Conservation (phyloP, 495 filamentous ascomycete genomes). For the Beverwykella pulmonaria region DNA sequence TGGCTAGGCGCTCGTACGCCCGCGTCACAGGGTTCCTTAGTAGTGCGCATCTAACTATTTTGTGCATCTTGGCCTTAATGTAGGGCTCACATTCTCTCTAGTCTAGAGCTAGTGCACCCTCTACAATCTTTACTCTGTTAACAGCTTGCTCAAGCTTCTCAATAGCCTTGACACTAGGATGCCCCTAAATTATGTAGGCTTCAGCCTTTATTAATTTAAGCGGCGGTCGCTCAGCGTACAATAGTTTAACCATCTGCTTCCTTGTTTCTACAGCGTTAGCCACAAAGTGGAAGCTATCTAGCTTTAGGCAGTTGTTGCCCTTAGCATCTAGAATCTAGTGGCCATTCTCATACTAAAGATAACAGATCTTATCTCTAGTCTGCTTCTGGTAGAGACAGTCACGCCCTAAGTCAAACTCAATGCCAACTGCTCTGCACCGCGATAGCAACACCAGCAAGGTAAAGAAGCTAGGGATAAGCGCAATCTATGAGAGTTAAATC, state of each 20-base stretch:
- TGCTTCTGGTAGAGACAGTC: too few relatives aligned
- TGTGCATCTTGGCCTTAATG: conserved; percentile 3
- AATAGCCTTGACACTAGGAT: background rate
- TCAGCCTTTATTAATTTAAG: background rate
- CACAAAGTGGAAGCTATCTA: background rate
- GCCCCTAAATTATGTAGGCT: background rate
- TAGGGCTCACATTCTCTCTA: conserved; percentile 2
- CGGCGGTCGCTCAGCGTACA: background rate
- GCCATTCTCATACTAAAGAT: too few relatives aligned
- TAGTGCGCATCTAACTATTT: background rate
- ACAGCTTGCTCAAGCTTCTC: background rate
- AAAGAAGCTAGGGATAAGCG: too few relatives aligned
- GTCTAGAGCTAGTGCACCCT: background rate
- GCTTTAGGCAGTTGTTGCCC: too few relatives aligned
- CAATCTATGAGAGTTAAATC: too few relatives aligned
- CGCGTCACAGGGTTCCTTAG: background rate
- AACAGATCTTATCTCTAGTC: too few relatives aligned
- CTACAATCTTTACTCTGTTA: background rate
- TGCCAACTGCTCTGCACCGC: too few relatives aligned
- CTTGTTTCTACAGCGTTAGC: background rate
- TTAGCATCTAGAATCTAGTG: too few relatives aligned
- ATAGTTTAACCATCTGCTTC: conserved; percentile 2
- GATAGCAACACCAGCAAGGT: too few relatives aligned
- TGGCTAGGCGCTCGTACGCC: conserved; percentile 19
- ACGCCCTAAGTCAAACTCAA: too few relatives aligned